Conservation (phyloP, 805 yeast genomes). For the Crinitomyces ghanaensis region DNA sequence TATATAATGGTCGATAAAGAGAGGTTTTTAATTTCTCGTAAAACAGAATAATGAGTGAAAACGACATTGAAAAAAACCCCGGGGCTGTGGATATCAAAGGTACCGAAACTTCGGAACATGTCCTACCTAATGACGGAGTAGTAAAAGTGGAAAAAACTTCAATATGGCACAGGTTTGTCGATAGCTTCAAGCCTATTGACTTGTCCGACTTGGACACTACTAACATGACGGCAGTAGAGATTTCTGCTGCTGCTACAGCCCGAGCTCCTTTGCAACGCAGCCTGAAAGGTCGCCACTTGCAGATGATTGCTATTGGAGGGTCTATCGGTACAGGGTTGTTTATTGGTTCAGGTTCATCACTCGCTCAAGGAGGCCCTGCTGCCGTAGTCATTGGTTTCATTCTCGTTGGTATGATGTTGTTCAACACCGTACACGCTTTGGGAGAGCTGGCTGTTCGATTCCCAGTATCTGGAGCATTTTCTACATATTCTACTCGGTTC, state of each 20-base stretch:
- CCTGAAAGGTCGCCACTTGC: constrained; percentile 29
- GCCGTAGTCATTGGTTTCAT: constrained; percentile 49
- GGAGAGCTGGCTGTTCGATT: constrained; percentile 61
- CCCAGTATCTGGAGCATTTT: constrained; percentile 48
- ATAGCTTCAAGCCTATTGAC: constrained; percentile 33
- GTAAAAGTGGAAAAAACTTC: constrained; percentile 1
- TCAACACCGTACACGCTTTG: constrained; percentile 50
- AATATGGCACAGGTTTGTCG: constrained; percentile 26
- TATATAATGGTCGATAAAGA: not conserved
- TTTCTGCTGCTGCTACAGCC: constrained; percentile 32
- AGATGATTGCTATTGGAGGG: constrained; percentile 73
- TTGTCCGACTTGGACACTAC: constrained; percentile 24
- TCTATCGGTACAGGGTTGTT: constrained; percentile 72
- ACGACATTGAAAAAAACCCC: constrained; percentile 5
- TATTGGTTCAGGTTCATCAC: constrained; percentile 40
- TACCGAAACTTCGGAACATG: not conserved
- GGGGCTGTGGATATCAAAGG: too few relatives aligned
- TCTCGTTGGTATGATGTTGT: constrained; percentile 52
- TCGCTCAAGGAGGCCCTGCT: constrained; percentile 40
- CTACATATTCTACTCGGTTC: constrained; percentile 44
- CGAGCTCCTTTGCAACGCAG: constrained; percentile 43
- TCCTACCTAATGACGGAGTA: not conserved
- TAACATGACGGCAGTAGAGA: constrained; percentile 26
- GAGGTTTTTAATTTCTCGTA: not conserved
- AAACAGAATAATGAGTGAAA: not conserved